Conservation (phyloP, 208 protist species). For the Leishmania amazonensis region DNA sequence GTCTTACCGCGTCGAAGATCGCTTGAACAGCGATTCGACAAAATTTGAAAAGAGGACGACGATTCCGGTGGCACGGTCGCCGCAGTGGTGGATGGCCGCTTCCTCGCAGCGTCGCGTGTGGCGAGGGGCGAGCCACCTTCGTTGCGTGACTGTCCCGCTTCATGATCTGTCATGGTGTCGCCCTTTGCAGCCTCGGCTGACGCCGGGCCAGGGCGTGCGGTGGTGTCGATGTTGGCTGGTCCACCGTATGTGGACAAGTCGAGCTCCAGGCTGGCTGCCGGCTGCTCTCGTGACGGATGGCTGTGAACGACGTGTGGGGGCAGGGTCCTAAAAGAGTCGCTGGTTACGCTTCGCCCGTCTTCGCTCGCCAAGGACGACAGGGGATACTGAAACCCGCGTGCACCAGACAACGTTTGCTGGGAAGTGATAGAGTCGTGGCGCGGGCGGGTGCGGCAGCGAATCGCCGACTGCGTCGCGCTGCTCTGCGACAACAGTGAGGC, state of each 20-base stretch:
- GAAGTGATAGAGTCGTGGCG: slow-evolving; percentile 33
- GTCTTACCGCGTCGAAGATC: background rate
- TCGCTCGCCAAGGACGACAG: slow-evolving; percentile 34
- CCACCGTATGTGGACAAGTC: slow-evolving; percentile 23
- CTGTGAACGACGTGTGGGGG: slow-evolving; percentile 9
- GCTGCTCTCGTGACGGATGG: slow-evolving; percentile 11
- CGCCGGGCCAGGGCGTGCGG: slow-evolving; percentile 1
- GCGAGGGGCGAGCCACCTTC: background rate
- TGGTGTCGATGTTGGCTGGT: slow-evolving; percentile 9
- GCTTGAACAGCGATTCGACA: background rate
- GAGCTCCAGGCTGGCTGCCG: slow-evolving; percentile 17
- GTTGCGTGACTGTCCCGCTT: background rate
- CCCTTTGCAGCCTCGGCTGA: background rate
- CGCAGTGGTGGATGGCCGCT: background rate
- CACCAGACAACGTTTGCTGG: slow-evolving; percentile 12
- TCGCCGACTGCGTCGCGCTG: slow-evolving; percentile 16
- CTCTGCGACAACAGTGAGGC: slow-evolving; percentile 24
- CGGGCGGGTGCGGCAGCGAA: slow-evolving; percentile 24
- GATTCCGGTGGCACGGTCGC: slow-evolving; percentile 8
- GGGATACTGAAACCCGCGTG: slow-evolving; percentile 35
- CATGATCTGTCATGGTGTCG: background rate
- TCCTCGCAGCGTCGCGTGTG: background rate
- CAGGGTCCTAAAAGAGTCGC: slow-evolving; percentile 28
- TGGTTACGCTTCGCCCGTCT: slow-evolving; percentile 25
- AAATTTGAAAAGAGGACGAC: slow-evolving; percentile 4